phyloP scores from a whole-genome alignment of 495 filamentous ascomycete species.

The Friedmanniomyces endolithicus region DNA sequence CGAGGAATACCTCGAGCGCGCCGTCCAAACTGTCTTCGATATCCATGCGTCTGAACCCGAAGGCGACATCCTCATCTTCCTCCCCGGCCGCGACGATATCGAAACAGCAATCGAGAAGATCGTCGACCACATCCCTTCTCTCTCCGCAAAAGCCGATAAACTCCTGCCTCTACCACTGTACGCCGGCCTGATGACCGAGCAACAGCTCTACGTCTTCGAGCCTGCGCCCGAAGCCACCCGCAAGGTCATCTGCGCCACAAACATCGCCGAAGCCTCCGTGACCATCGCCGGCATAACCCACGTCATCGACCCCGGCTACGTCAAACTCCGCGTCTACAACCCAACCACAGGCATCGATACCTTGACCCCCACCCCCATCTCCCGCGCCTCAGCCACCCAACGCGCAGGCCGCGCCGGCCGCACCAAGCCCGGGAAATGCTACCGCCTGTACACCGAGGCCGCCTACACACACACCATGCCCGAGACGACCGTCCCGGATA shows the following conservation, averaged over 20 bases:
- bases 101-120: constrained; percentile 28
- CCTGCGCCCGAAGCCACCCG: constrained; percentile 27
- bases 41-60: constrained; percentile 78
- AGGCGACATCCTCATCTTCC: constrained; percentile 65
- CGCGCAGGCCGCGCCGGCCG: constrained; percentile 84
- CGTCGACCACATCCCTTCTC: constrained; percentile 22
- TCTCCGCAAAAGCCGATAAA: constrained; percentile 11
- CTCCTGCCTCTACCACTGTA: constrained; percentile 30
- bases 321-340: constrained; percentile 83
- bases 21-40: constrained; percentile 79
- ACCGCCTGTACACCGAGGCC: constrained; percentile 77
- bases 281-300: constrained; percentile 34
- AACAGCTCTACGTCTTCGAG: constrained; percentile 35
- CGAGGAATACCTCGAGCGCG: constrained; percentile 80
- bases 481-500: constrained; percentile 73
- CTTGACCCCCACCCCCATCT: constrained; percentile 74
- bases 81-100: constrained; percentile 34
- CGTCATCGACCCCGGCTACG: constrained; percentile 47
- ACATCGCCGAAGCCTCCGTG: constrained; percentile 35
- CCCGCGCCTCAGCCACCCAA: constrained; percentile 86
- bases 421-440: constrained; percentile 90
- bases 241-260: constrained; percentile 32
- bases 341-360: constrained; percentile 82
- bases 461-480: constrained; percentile 50
- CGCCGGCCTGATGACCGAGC: constrained; percentile 30